These are phyloP conservation scores for Rhodofomes roseus DNA, from an alignment of 1,284 basidiomycete genomes.

Conservation along the genomic window DNA sequence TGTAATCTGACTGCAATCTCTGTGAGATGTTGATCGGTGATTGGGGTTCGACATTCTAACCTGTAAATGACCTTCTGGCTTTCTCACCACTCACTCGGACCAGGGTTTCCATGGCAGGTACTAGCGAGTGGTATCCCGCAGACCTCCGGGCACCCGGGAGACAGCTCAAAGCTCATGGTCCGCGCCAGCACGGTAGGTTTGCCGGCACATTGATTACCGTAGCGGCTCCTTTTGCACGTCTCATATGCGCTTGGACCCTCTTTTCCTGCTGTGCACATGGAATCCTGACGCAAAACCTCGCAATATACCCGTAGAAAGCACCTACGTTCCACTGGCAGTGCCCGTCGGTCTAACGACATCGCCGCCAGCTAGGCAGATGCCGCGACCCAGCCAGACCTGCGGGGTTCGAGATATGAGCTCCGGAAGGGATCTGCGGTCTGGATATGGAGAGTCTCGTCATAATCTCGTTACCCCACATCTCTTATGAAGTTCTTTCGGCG, in stretches of 20 bases:
- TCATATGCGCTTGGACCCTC: not conserved
- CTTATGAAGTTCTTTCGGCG: conserved; percentile 2
- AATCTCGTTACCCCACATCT: not conserved
- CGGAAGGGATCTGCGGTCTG: conserved; percentile 8
- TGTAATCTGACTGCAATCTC: conserved; percentile 14
- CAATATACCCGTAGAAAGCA: not conserved
- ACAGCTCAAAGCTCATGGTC: not conserved
- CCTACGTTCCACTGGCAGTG: not conserved
- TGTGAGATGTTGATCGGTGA: conserved; percentile 25
- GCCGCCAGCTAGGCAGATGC: not conserved
- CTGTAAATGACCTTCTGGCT: conserved; percentile 10
- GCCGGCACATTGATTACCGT: not conserved
- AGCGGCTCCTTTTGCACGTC: not conserved
- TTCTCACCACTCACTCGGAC: conserved; percentile 7
- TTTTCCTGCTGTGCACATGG: not conserved
- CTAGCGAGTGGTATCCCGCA: not conserved
- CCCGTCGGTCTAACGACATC: not conserved
- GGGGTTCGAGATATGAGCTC: conserved; percentile 1
- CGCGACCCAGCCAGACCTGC: not conserved
- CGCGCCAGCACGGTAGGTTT: not conserved
- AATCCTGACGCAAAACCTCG: not conserved
- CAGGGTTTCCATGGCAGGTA: conserved; percentile 4
- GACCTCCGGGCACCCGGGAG: not conserved
- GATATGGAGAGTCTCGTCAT: not conserved
- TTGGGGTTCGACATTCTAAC: conserved; percentile 14